Evolutionary conservation across 495 filamentous ascomycete genomes (phyloP), one percentile per base, ranked within the genome.

Genomic region (Penicillium nucicola): DNA sequence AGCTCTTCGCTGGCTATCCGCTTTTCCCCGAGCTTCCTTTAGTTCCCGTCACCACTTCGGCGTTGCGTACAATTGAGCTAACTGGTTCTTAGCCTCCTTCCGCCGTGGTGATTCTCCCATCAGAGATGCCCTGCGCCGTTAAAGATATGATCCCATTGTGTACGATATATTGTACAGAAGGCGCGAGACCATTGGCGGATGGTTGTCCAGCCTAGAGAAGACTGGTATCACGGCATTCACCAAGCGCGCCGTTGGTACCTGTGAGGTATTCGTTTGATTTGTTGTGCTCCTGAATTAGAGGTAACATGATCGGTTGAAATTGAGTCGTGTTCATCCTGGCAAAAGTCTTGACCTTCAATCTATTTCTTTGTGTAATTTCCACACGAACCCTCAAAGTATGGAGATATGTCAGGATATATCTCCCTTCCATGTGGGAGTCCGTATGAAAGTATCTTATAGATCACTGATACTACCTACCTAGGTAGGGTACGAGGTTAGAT

Each of bases 141-240:
- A 75, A 53, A 66, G 18, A 50, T 48, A 45, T 50, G 45, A 55
- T 57, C 51, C 49, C 33, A 52, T 52, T 48, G 64, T 75, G 69
- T 75, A 75, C 68, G 71, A 75, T 72, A 75, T 51, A 62, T 50
- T 75, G 71, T 72, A 72, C 66, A 72, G 71, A 43, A 57, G 40
- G 48, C 44, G 44, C 33, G 46, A 49, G 50, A 12, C 25, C 36
- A 55, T 51, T n/a, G 47, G 37, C 33, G 28, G 39, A 39, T 22
- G 45, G 45, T 11, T 52, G 40, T 31, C 47, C 41, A 42, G 48
- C 42, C 50, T 18, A 56, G 17, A 40, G 14, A 49, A 53, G 41
- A 53, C 34, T 45, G 36, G 50, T 53, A 60, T 37, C 51, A 42
- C 42, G 52, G 31, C 44, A 44, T 58, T 45, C 40, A 49, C 36